phyloP scores from a whole-genome alignment of 2,329 filamentous ascomycete genomes.

The Sordariomycetes sp. region DNA sequence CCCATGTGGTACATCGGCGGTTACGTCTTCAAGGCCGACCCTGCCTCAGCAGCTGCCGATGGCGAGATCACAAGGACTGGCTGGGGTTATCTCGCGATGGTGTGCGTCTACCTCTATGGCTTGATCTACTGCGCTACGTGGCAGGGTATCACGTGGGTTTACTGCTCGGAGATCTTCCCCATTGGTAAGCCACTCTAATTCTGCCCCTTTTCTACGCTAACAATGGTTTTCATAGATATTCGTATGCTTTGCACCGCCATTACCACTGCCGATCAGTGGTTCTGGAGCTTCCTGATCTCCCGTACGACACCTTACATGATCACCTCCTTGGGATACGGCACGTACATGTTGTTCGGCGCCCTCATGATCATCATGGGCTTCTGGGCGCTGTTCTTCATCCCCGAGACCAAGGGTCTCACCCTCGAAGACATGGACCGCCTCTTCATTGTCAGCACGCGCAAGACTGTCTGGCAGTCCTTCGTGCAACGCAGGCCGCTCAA shows the following conservation, averaged over 20 bases:
- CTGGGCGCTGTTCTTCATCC: constrained; percentile 39
- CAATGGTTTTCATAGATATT: constrained; percentile 20
- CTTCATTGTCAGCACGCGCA: constrained; percentile 18
- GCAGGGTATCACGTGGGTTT: constrained; percentile 33
- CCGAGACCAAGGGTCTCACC: constrained; percentile 41
- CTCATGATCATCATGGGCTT: constrained; percentile 32
- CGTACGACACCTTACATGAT: constrained; percentile 31
- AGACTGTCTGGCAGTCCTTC: constrained; percentile 23
- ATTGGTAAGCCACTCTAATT: too few relatives aligned
- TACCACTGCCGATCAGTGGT: constrained; percentile 25
- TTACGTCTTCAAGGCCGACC: constrained; percentile 22
- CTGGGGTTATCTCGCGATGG: constrained; percentile 35
- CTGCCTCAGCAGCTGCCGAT: constrained; percentile 27
- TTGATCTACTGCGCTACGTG: constrained; percentile 27
- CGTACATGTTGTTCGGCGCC: constrained; percentile 43
- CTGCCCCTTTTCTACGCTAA: too few relatives aligned
- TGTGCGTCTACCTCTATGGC: constrained; percentile 31
- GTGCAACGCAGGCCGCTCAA: too few relatives aligned
- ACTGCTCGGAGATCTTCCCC: constrained; percentile 39
- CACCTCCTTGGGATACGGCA: constrained; percentile 32
- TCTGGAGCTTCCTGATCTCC: constrained; percentile 29
- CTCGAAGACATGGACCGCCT: constrained; percentile 37
- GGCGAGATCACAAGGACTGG: constrained; percentile 32
- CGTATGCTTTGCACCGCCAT: constrained; percentile 24
- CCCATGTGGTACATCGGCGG: constrained; percentile 30